A percentile compares a stretch with the other conserved stretches of the same genome.
Evolutionary conservation across 257 asterid genomes (phyloP).

Genomic region (Solanum peruvianum): DNA sequence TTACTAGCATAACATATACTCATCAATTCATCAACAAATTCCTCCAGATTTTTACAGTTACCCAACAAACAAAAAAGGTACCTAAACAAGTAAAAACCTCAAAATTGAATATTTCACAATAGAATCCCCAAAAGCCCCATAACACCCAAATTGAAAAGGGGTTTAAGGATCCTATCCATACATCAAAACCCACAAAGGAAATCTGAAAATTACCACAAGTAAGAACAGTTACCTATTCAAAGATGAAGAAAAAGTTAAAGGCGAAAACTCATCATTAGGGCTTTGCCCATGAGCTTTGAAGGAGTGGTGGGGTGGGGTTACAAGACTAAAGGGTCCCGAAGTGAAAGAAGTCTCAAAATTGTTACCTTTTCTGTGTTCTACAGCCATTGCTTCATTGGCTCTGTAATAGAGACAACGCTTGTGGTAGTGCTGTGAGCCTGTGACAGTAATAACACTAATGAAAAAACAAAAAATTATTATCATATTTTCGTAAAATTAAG

Average conservation of each 20-base stretch:
- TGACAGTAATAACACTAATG: not conserved
- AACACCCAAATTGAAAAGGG: not conserved
- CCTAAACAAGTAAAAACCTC: not conserved
- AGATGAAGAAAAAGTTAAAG: not conserved
- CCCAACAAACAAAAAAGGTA: not conserved
- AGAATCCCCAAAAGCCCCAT: not conserved
- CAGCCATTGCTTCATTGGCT: not conserved
- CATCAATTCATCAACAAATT: not conserved
- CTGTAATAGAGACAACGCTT: not conserved
- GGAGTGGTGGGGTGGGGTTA: not conserved
- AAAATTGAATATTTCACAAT: not conserved
- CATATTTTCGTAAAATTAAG: no score
- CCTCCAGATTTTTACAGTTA: not conserved
- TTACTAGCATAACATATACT: not conserved
- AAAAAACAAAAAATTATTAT: not conserved
- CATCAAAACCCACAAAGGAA: not conserved
- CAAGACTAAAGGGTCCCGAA: not conserved
- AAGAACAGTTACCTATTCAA: not conserved
- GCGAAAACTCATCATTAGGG: not conserved
- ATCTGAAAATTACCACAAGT: not conserved
- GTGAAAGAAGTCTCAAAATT: not conserved
- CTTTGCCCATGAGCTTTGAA: not conserved
- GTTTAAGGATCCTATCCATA: not conserved
- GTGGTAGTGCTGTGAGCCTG: not conserved
- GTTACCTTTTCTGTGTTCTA: not conserved